Evolutionary conservation across 305 asterid genomes (phyloP).

Genomic region (Ajuga reptans): DNA sequence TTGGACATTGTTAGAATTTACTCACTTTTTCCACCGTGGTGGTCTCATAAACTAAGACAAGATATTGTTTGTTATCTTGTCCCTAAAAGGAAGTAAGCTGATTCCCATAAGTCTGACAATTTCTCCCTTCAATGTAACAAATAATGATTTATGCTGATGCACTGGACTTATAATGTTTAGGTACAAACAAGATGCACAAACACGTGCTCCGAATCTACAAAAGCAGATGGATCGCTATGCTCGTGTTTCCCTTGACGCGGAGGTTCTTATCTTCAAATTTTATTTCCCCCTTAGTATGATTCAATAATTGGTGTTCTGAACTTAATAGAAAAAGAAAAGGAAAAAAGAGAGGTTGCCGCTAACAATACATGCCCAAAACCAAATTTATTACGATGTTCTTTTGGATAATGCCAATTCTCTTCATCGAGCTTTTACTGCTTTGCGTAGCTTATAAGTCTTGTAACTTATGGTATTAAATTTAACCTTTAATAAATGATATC

Average conservation of each 20-base stretch:
- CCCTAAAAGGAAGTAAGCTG: not conserved
- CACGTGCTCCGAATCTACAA: constrained; percentile 48
- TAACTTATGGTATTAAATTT: not conserved
- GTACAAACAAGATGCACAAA: constrained; percentile 63
- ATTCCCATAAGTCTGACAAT: not conserved
- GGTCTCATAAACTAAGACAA: not conserved
- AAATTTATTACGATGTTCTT: not conserved
- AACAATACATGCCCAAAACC: not conserved
- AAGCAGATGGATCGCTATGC: constrained; percentile 82
- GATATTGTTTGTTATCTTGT: constrained; percentile 12
- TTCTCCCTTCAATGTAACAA: constrained; percentile 9
- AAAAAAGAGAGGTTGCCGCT: not conserved
- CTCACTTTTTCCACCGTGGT: not conserved
- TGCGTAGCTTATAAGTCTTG: not conserved
- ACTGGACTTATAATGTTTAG: constrained; percentile 32
- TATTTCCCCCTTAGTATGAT: not conserved
- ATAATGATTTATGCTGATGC: constrained; percentile 17
- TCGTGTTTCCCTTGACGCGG: constrained; percentile 66
- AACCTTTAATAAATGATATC: not conserved
- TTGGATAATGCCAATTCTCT: not conserved
- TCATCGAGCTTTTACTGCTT: not conserved
- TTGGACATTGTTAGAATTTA: not conserved
- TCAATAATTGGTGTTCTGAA: not conserved
- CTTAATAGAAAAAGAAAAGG: not conserved
- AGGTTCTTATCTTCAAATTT: constrained; percentile 41